Base-by-base conservation (phyloP, 345 rosid species). In the Bretschneidera sinensis region DNA sequence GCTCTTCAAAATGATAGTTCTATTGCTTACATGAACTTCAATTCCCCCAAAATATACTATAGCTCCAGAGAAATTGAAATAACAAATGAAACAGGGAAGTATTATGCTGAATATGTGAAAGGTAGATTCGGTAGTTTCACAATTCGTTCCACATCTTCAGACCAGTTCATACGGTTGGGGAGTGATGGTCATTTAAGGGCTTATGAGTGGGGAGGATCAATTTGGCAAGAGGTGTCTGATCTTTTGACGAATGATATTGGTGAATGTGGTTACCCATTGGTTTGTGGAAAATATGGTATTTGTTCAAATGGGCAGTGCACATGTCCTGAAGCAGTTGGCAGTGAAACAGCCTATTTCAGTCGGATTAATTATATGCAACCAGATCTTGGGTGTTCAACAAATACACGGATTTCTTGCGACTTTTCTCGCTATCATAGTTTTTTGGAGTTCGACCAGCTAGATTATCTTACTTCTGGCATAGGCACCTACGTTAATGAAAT, bases 221-320 rank as follows among this genome's bases (percentile, higher is more conserved):
- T 24, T 9, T 59, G 69, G 72, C 50, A 25, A 43, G 59, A 15
- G 39, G 51, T 33, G 19, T 69, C 55, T 0, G 83, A 79, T 54
- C 20, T 75, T 9, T 52, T 75, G 39, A 39, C n/a, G n/a, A n/a
- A n/a, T n/a, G n/a, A 0, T 4, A 9, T 34, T 5, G 62, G 43
- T 0, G 62, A 55, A 13, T 79, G 80, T 51, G 60, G 0, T 24
- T 78, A 62, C 23, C 77, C 83, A 9, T 7, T 28, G 35, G 78
- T 14, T 16, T 75, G 83, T 1, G 78, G 80, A 4, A 62, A 52
- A 9, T 75, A 72, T 54, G 76, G 83, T 6, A 55, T 79, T 34
- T 79, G 78, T 64, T 45, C 34, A 0, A 25, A 48, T 0, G 70
- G 65, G 2, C 78, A 64, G 7, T 75, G 78, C 48, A 23, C 35